These are phyloP conservation scores for Tanacetum coccineum DNA, from an alignment of 129 eudicot species.

Conservation along the genomic window DNA sequence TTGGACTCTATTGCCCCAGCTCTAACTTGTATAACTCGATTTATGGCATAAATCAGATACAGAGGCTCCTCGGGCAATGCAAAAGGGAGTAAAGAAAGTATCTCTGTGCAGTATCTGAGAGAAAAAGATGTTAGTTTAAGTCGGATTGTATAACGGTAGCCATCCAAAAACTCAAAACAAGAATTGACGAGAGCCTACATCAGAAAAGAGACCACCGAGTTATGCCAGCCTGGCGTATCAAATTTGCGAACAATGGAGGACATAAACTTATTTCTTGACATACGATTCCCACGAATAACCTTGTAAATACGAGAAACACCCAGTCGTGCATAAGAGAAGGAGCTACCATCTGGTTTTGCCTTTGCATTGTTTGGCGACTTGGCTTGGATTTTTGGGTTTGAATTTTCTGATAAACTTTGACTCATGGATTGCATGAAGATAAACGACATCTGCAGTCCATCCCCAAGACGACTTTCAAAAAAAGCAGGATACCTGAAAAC, in stretches of 20 bases:
- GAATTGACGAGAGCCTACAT: conserved; percentile 41
- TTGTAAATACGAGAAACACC: conserved; percentile 98
- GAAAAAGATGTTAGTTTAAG: conserved; percentile 20
- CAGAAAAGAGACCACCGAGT: conserved; percentile 55
- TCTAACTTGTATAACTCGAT: conserved; percentile 92
- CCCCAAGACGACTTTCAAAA: conserved; percentile 95
- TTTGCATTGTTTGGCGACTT: conserved; percentile 42
- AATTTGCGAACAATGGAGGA: conserved; percentile 88
- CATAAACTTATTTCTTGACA: conserved; percentile 89
- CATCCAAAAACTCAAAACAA: background rate
- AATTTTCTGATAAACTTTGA: conserved; percentile 35
- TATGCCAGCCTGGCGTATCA: conserved; percentile 68
- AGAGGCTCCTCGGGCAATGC: conserved; percentile 84
- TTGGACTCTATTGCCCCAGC: conserved; percentile 84
- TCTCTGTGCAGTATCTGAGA: conserved; percentile 90
- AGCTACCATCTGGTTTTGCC: conserved; percentile 59
- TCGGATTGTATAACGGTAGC: conserved; percentile 8
- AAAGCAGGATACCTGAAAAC: conserved; percentile 86
- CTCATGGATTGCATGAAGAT: conserved; percentile 72
- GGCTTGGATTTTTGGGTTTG: conserved; percentile 40
- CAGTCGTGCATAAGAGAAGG: conserved; percentile 57
- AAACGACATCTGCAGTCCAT: conserved; percentile 96
- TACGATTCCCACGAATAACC: conserved; percentile 91
- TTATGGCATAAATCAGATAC: conserved; percentile 76
- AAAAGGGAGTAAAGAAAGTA: conserved; percentile 90